A percentile compares a stretch with the other conserved stretches of the same genome.
Conservation (phyloP, 495 filamentous ascomycete species). For the Aspergillus taichungensis region DNA sequence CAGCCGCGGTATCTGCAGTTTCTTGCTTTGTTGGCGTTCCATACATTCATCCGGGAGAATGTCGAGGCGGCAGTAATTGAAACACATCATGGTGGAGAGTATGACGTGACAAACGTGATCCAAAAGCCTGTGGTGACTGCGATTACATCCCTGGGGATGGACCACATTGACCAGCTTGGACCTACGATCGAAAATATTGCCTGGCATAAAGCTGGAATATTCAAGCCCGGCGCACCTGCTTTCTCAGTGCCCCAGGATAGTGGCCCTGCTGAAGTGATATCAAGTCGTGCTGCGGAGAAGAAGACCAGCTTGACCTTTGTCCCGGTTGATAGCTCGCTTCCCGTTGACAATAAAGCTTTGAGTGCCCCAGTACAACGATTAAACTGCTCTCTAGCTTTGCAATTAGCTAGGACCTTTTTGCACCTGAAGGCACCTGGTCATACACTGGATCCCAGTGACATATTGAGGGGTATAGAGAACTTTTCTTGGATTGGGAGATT, state of each 20-base stretch:
- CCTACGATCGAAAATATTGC: slow-evolving; percentile 70
- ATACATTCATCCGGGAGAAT: slow-evolving; percentile 61
- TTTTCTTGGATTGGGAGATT: slow-evolving; percentile 38
- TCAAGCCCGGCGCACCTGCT: slow-evolving; percentile 57
- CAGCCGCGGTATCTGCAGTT: slow-evolving; percentile 51
- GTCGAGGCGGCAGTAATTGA: slow-evolving; percentile 70
- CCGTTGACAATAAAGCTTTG: slow-evolving; percentile 13
- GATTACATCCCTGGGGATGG: slow-evolving; percentile 69
- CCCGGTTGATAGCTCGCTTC: slow-evolving; percentile 36
- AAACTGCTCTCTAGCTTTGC: slow-evolving; percentile 34
- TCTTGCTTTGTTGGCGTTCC: slow-evolving; percentile 68
- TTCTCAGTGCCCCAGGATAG: slow-evolving; percentile 59
- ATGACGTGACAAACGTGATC: slow-evolving; percentile 76
- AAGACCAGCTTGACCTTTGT: slow-evolving; percentile 46
- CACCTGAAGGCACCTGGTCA: slow-evolving; percentile 11
- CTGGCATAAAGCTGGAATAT: slow-evolving; percentile 84
- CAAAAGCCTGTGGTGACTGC: slow-evolving; percentile 54
- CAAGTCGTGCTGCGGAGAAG: slow-evolving; percentile 55
- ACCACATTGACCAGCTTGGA: slow-evolving; percentile 68
- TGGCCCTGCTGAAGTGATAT: slow-evolving; percentile 49
- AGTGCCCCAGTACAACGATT: slow-evolving; percentile 26
- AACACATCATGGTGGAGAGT: slow-evolving; percentile 77
- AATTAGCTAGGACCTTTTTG: slow-evolving; percentile 18
- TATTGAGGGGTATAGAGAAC: slow-evolving; percentile 25
- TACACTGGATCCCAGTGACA: slow-evolving; percentile 13